Evolutionary conservation across 2,329 filamentous ascomycete genomes (phyloP).

Genomic region (Botrytis tulipae): DNA sequence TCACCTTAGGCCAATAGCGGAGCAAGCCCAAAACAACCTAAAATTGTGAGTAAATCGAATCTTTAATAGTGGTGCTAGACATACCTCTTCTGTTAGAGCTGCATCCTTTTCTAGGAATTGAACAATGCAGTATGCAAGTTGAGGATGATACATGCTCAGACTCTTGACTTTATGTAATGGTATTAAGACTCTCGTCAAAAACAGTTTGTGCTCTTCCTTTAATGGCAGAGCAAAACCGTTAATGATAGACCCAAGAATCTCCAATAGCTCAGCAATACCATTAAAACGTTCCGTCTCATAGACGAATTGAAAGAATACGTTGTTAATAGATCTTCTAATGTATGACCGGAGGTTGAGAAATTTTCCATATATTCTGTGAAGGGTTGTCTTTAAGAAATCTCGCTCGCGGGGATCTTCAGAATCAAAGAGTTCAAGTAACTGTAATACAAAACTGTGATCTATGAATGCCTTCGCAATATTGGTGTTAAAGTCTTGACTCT

Average conservation of each 20-base stretch:
- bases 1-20: constrained; percentile 98
- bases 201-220: constrained; percentile 98
- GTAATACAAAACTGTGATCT: constrained; percentile 94
- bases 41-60: constrained; percentile 23
- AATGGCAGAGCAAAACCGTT: constrained; percentile 95
- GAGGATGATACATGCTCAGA: constrained; percentile 99
- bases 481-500: constrained; percentile 99
- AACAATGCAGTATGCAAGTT: constrained; percentile 97
- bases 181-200: constrained; percentile 87
- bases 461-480: constrained; percentile 99
- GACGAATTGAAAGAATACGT: constrained; percentile 99
- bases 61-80: constrained; percentile 31
- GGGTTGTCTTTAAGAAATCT: constrained; percentile 95
- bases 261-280: constrained; percentile 91
- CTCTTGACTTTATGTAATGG: constrained; percentile 98
- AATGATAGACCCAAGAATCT: constrained; percentile 97
- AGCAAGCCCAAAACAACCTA: constrained; percentile 90
- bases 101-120: constrained; percentile 98
- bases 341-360: constrained; percentile 97
- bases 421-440: constrained; percentile 95
- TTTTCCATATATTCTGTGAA: constrained; percentile 98
- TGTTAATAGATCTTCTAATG: constrained; percentile 98
- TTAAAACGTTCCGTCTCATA: constrained; percentile 99
- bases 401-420: constrained; percentile 95
- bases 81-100: constrained; percentile 90